phyloP scores from a whole-genome alignment of 2,329 filamentous ascomycete genomes.

The Cercospora sp. region DNA sequence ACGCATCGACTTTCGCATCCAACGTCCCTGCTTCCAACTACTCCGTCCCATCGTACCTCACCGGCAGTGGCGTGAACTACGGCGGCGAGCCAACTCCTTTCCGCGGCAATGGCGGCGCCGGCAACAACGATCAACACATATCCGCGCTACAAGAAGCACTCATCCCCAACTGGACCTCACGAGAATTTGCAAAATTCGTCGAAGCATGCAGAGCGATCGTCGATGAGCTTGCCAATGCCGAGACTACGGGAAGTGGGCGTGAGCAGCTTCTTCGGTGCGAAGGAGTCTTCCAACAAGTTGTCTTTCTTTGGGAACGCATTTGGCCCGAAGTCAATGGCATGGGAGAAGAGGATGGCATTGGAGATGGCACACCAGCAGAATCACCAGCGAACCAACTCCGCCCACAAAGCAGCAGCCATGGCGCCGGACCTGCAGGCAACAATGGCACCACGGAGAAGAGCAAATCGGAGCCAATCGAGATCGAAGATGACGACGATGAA shows the following conservation, averaged over 20 bases:
- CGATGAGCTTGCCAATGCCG: slow-evolving; percentile 52
- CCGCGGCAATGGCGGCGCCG: not conserved
- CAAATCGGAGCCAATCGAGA: slow-evolving; percentile 22
- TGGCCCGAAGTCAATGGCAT: slow-evolving; percentile 54
- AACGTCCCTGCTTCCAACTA: slow-evolving; percentile 34
- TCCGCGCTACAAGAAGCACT: slow-evolving; percentile 52
- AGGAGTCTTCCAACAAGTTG: slow-evolving; percentile 50
- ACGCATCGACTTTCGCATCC: slow-evolving; percentile 47
- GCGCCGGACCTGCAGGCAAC: slow-evolving; percentile 18
- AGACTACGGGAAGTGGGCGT: slow-evolving; percentile 49
- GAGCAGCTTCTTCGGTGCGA: slow-evolving; percentile 52
- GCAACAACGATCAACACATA: slow-evolving; percentile 42
- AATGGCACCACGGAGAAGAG: slow-evolving; percentile 15
- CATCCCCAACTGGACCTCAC: slow-evolving; percentile 54
- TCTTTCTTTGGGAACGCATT: slow-evolving; percentile 51
- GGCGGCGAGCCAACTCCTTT: slow-evolving; percentile 10
- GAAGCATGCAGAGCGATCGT: slow-evolving; percentile 51
- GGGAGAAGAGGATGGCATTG: slow-evolving; percentile 47
- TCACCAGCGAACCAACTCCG: slow-evolving; percentile 9
- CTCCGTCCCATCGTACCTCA: slow-evolving; percentile 37
- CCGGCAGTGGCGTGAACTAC: slow-evolving; percentile 23
- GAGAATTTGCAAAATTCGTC: slow-evolving; percentile 52
- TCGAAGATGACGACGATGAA: slow-evolving; percentile 26
- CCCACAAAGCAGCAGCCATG: slow-evolving; percentile 11
- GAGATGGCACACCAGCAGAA: slow-evolving; percentile 15